These are phyloP conservation scores for Adansonia gregorii DNA, from an alignment of 441 rosid genomes.

Conservation along the genomic window DNA sequence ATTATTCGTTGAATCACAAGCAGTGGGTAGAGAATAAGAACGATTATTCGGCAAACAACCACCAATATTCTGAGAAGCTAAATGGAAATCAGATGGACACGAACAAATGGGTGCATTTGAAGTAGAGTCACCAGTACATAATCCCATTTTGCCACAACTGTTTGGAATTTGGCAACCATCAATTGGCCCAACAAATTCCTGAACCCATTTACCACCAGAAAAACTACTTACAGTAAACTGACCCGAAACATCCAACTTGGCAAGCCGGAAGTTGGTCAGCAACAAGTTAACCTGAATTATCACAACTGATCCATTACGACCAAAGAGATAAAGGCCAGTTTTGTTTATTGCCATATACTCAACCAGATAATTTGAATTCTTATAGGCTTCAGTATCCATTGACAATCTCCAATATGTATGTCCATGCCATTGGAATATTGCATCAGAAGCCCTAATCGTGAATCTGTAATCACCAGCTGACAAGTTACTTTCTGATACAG, in stretches of 20 bases:
- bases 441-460: constrained; percentile 49
- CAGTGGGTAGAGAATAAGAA: constrained; percentile 50
- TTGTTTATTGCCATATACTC: constrained; percentile 65
- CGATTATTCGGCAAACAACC: constrained; percentile 59
- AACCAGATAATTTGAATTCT: constrained; percentile 43
- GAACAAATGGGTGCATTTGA: constrained; percentile 55
- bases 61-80: constrained; percentile 34
- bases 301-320: constrained; percentile 57
- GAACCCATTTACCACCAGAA: constrained; percentile 38
- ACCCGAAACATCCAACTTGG: constrained; percentile 61
- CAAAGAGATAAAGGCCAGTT: constrained; percentile 63
- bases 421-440: constrained; percentile 59
- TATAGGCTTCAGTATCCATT: constrained; percentile 56
- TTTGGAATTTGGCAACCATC: constrained; percentile 64
- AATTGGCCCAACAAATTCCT: constrained; percentile 60
- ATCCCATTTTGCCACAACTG: constrained; percentile 62
- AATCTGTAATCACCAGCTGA: constrained; percentile 68
- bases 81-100: constrained; percentile 59
- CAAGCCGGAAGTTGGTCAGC: constrained; percentile 57
- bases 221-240: constrained; percentile 52
- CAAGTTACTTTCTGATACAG: constrained; percentile 50
- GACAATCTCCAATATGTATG: constrained; percentile 75
- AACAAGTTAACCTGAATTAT: constrained; percentile 48
- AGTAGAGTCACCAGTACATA: constrained; percentile 46
- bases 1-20: constrained; percentile 53